Percentiles rank a stretch among this genome's conserved stretches.
Evolutionary conservation across 495 filamentous ascomycete species (phyloP).

Genomic region (Aspergillus cavernicola): DNA sequence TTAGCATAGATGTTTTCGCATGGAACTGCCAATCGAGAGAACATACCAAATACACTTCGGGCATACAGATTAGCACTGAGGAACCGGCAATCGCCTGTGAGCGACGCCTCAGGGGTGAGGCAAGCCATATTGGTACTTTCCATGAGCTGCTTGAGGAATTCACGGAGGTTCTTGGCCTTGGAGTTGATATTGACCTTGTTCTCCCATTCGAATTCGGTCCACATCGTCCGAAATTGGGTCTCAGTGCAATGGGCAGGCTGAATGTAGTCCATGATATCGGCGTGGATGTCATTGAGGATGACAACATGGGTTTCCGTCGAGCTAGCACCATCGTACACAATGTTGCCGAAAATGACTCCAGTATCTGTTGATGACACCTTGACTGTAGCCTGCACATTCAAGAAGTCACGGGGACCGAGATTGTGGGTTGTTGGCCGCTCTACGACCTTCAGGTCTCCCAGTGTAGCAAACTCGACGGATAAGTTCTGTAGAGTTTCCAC

Average conservation of each 20-base stretch:
- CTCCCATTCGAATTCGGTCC: constrained; percentile 99
- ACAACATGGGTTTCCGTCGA: constrained; percentile 96
- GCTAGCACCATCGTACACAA: constrained; percentile 94
- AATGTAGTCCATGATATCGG: constrained; percentile 99
- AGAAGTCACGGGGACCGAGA: constrained; percentile 90
- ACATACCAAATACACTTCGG: constrained; percentile 95
- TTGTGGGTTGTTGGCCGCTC: constrained; percentile 96
- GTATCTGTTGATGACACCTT: constrained; percentile 98
- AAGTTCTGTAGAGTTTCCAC: constrained; percentile 95
- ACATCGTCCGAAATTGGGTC: constrained; percentile 99
- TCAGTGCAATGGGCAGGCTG: constrained; percentile 95
- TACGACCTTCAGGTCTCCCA: constrained; percentile 97
- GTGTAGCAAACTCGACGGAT: constrained; percentile 94
- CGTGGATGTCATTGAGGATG: constrained; percentile 97
- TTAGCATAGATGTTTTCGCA: constrained; percentile 23
- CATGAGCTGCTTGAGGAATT: constrained; percentile 94
- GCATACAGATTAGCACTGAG: constrained; percentile 97
- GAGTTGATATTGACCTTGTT: constrained; percentile 99
- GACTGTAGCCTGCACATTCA: constrained; percentile 97
- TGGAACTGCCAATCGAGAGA: background rate
- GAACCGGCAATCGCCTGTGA: constrained; percentile 98
- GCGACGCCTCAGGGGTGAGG: constrained; percentile 89
- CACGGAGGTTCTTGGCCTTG: constrained; percentile 87
- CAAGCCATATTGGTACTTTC: constrained; percentile 98
- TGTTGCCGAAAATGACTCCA: constrained; percentile 98